A percentile compares a stretch with the other conserved stretches of the same genome.
Conservation (phyloP, 2,329 filamentous ascomycete species). For the Didymella pinodella region DNA sequence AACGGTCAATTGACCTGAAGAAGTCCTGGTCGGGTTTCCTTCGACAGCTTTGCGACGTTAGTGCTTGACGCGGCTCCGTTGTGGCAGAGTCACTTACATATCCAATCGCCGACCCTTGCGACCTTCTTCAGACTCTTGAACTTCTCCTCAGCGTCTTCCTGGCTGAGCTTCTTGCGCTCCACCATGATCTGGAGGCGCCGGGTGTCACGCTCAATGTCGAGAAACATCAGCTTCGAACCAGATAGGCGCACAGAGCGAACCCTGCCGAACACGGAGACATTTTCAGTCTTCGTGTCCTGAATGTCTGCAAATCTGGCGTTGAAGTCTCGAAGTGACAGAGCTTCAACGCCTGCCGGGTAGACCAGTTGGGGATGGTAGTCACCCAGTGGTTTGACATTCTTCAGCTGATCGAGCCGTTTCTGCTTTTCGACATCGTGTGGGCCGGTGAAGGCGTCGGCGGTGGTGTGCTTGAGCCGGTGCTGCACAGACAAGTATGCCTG, state of each 20-base stretch:
- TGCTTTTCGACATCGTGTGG: constrained; percentile 57
- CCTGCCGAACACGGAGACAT: constrained; percentile 62
- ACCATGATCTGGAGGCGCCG: constrained; percentile 78
- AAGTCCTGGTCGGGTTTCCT: constrained; percentile 74
- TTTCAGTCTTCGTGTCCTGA: constrained; percentile 35
- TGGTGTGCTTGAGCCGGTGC: constrained; percentile 38
- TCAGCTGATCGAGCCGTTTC: constrained; percentile 64
- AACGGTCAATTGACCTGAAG: constrained; percentile 78
- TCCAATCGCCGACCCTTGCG: constrained; percentile 81
- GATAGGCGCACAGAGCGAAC: constrained; percentile 74
- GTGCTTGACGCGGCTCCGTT: constrained; percentile 7
- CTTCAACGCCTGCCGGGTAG: constrained; percentile 25
- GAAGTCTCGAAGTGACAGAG: constrained; percentile 41
- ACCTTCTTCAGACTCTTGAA: constrained; percentile 70
- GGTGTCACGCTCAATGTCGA: constrained; percentile 79
- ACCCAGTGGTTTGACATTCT: constrained; percentile 57
- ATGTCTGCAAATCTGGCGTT: constrained; percentile 40
- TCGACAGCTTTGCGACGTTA: constrained; percentile 62
- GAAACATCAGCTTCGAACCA: constrained; percentile 82
- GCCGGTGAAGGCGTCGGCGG: constrained; percentile 38
- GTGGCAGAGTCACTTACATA: constrained; percentile 66
- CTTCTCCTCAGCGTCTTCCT: constrained; percentile 50
- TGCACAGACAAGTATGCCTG: constrained; percentile 60
- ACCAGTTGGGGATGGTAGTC: constrained; percentile 64
- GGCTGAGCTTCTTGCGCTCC: constrained; percentile 65